Conservation (phyloP, 768 basidiomycete genomes). For the Phaeolepiota aurea region DNA sequence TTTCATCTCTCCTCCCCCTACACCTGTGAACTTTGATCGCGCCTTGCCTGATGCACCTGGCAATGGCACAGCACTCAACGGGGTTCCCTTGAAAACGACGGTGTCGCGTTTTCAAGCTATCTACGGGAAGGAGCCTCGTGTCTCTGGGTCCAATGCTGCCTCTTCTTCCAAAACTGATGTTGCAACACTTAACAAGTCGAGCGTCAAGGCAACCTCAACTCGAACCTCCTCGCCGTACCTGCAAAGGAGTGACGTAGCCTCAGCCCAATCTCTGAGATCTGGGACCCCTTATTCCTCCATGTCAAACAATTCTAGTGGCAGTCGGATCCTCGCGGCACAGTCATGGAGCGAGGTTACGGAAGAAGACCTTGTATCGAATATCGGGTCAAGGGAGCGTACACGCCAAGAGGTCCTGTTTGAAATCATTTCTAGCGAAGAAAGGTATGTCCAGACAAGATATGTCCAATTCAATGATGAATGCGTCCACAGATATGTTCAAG, state of each 20-base stretch:
- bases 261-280: constrained; percentile 67
- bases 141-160: constrained; percentile 55
- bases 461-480: neutral
- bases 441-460: constrained; percentile 36
- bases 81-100: constrained; percentile 49
- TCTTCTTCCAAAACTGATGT: constrained; percentile 61
- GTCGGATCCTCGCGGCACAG: constrained; percentile 65
- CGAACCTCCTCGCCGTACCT: constrained; percentile 59
- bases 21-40: constrained; percentile 49
- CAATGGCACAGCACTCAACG: constrained; percentile 16
- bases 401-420: constrained; percentile 96
- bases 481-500: constrained; percentile 86
- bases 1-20: constrained; percentile 76
- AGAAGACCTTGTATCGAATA: constrained; percentile 86
- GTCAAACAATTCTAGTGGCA: constrained; percentile 53
- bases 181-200: constrained; percentile 29
- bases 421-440: constrained; percentile 93
- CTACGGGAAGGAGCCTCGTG: constrained; percentile 64
- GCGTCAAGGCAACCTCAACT: constrained; percentile 47
- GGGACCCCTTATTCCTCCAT: constrained; percentile 77
- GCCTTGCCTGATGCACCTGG: constrained; percentile 39
- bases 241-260: constrained; percentile 39
- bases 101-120: constrained; percentile 72
- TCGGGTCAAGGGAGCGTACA: constrained; percentile 90
- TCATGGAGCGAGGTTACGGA: constrained; percentile 95